A percentile compares a stretch with the other conserved stretches of the same genome.
These are phyloP conservation scores for Clathrospora elynae DNA, from an alignment of 2,329 filamentous ascomycete species.

Conservation along the genomic window DNA sequence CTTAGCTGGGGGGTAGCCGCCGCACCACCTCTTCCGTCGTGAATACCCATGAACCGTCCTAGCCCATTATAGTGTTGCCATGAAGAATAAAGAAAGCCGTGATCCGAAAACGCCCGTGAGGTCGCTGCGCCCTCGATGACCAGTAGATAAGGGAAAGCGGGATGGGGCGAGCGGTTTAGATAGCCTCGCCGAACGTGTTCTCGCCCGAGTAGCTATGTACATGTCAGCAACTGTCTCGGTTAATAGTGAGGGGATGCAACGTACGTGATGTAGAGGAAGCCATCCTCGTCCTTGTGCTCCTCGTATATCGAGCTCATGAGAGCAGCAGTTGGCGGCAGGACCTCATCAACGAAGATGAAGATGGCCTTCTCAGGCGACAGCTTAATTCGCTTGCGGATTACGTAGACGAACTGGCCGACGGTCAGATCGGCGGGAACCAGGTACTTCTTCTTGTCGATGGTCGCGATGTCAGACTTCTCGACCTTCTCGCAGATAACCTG, in stretches of 20 bases:
- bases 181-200: slow-evolving; percentile 84
- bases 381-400: slow-evolving; percentile 99
- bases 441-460: slow-evolving; percentile 99
- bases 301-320: slow-evolving; percentile 99
- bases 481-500: slow-evolving; percentile 99
- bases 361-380: slow-evolving; percentile 99
- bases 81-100: slow-evolving; percentile 30
- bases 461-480: slow-evolving; percentile 98
- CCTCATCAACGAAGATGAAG: slow-evolving; percentile 99
- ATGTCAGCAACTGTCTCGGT: slow-evolving; percentile 28
- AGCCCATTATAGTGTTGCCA: slow-evolving; percentile 25
- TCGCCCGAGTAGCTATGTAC: slow-evolving; percentile 82
- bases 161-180: slow-evolving; percentile 34
- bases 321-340: slow-evolving; percentile 92
- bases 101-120: slow-evolving; percentile 40
- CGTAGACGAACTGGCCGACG: slow-evolving; percentile 99
- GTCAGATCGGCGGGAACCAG: slow-evolving; percentile 96
- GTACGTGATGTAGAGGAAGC: slow-evolving; percentile 97
- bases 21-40: slow-evolving; percentile 14
- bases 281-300: slow-evolving; percentile 90
- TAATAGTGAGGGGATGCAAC: slow-evolving; percentile 34
- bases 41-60: slow-evolving; percentile 22
- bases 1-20: slow-evolving; percentile 8
- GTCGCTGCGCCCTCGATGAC: slow-evolving; percentile 31
- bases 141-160: slow-evolving; percentile 23